phyloP scores from a whole-genome alignment of 805 yeast genomes.

The Saturnispora mendoncae region DNA sequence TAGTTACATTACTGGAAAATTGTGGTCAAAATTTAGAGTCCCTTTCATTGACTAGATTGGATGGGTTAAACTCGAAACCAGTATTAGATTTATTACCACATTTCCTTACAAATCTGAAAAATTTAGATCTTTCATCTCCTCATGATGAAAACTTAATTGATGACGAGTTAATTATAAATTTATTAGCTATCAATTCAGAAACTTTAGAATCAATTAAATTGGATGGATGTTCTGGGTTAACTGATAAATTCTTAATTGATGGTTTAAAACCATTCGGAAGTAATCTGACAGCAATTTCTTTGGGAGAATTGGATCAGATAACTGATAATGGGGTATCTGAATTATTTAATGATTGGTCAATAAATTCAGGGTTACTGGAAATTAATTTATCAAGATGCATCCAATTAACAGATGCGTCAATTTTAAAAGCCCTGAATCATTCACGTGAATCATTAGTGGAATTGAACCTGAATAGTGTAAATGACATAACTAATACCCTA shows the following conservation, averaged over 20 bases:
- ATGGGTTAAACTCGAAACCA: slow-evolving; percentile 53
- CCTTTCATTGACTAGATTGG: slow-evolving; percentile 59
- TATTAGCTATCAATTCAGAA: slow-evolving; percentile 55
- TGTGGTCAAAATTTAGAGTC: slow-evolving; percentile 49
- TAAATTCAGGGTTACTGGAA: slow-evolving; percentile 50
- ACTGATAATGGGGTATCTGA: slow-evolving; percentile 58
- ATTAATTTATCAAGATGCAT: slow-evolving; percentile 60
- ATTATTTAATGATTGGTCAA: slow-evolving; percentile 49
- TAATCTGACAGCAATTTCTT: slow-evolving; percentile 47
- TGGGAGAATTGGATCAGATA: slow-evolving; percentile 51
- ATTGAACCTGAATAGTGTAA: slow-evolving; percentile 66
- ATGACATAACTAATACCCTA: slow-evolving; percentile 41
- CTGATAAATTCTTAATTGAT: slow-evolving; percentile 51
- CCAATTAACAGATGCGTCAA: slow-evolving; percentile 52
- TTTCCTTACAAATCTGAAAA: slow-evolving; percentile 43
- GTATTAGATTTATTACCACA: slow-evolving; percentile 60
- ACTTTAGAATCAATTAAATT: slow-evolving; percentile 48
- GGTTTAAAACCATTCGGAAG: slow-evolving; percentile 55
- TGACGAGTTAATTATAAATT: slow-evolving; percentile 56
- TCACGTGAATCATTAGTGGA: slow-evolving; percentile 58
- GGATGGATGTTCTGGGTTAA: slow-evolving; percentile 65
- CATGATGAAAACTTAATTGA: slow-evolving; percentile 52
- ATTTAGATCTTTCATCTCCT: slow-evolving; percentile 64
- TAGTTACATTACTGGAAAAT: slow-evolving; percentile 51
- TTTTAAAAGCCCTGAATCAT: slow-evolving; percentile 53